phyloP scores from a whole-genome alignment of 1,284 basidiomycete species.

The Trametes pubescens region DNA sequence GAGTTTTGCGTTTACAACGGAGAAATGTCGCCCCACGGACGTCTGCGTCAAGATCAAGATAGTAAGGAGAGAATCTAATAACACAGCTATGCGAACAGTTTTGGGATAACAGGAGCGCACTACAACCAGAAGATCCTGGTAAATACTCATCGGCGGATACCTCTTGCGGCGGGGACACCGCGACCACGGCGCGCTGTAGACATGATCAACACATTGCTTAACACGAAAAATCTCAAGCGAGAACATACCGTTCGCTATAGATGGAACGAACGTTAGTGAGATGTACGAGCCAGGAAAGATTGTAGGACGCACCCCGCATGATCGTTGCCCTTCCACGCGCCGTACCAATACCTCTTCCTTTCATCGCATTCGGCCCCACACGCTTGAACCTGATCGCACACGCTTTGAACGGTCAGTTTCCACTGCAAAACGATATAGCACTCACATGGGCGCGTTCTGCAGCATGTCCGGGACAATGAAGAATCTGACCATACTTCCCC shows the following conservation, averaged over 20 bases:
- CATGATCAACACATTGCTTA: constrained; percentile 18
- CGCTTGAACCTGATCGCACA: constrained; percentile 87
- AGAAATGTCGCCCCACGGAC: too few relatives aligned
- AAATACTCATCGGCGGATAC: constrained; percentile 73
- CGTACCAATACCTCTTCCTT: constrained; percentile 98
- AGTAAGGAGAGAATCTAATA: constrained; percentile 32
- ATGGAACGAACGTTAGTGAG: constrained; percentile 30
- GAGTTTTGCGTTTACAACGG: background rate
- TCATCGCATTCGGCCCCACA: constrained; percentile 98
- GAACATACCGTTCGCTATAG: constrained; percentile 67
- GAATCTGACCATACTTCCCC: constrained; percentile 97
- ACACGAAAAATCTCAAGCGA: constrained; percentile 4
- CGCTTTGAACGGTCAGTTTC: background rate
- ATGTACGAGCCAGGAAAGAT: constrained; percentile 29
- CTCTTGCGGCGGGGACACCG: constrained; percentile 75
- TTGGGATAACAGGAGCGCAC: constrained; percentile 28
- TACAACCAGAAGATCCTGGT: constrained; percentile 26
- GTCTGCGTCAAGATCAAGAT: background rate
- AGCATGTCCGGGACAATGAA: constrained; percentile 99
- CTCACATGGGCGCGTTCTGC: constrained; percentile 98
- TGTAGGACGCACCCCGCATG: constrained; percentile 76
- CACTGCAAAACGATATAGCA: constrained; percentile 26
- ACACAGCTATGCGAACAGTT: constrained; percentile 38
- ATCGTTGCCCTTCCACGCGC: constrained; percentile 97
- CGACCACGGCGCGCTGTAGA: constrained; percentile 81